Conservation (phyloP, 108 stramenopile genomes). For the Skeletonema marinoi region DNA sequence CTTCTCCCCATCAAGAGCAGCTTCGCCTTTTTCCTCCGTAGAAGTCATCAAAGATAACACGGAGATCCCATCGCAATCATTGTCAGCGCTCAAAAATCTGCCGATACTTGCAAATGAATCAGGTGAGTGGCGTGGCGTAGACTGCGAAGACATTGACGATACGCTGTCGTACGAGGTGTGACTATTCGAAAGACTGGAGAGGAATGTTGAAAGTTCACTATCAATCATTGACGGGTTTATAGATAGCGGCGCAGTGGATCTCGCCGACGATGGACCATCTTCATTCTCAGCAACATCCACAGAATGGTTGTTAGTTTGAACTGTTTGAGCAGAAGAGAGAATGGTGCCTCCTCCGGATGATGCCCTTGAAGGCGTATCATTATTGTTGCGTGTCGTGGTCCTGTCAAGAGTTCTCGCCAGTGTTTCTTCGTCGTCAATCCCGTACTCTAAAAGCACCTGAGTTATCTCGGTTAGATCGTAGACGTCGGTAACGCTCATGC, state of each 20-base stretch:
- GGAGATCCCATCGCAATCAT: background rate
- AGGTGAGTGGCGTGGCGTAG: conserved; percentile 1
- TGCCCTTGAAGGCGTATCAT: background rate
- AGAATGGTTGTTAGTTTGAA: background rate
- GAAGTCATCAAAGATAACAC: conserved; percentile 10
- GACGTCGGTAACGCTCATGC: background rate
- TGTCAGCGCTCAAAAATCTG: conserved; percentile 1
- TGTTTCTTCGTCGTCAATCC: background rate
- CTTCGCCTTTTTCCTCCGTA: conserved; percentile 12
- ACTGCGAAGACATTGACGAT: conserved; percentile 3
- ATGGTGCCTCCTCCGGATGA: background rate
- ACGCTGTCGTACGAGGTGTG: conserved; percentile 1
- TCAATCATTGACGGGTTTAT: conserved; percentile 24
- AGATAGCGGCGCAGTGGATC: background rate
- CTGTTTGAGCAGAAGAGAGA: background rate
- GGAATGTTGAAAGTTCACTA: conserved; percentile 3
- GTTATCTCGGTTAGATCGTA: background rate
- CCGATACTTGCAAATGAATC: conserved; percentile 18
- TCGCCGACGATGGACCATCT: background rate
- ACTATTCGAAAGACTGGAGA: conserved; percentile 2
- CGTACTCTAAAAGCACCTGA: background rate
- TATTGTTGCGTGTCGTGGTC: background rate
- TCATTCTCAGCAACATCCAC: background rate
- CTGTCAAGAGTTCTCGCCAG: background rate
- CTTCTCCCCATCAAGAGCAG: background rate